Evolutionary conservation across 2,329 filamentous ascomycete species (phyloP), one percentile per base, ranked within the genome.

Genomic region (Pyricularia sp.): DNA sequence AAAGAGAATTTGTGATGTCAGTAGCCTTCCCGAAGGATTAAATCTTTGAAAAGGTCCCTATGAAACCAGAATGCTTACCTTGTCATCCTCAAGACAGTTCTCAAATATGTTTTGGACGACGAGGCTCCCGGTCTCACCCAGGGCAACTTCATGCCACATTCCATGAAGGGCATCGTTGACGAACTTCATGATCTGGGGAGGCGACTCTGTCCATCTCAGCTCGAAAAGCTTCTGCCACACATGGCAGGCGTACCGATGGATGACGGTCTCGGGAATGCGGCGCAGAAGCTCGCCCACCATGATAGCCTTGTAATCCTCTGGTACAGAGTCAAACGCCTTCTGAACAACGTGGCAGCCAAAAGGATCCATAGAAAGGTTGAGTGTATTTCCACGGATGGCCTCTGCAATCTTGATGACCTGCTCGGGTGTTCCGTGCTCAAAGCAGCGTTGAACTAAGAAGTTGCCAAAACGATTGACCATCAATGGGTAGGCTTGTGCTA

Each of bases 141-240:
- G 81, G 26, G 96, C 96, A 68, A 99, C 94, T 73, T 99, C 93
- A 73, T 97, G 93, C 94, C 94, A 99, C 92, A 97, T 97, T 66
- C 93, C 93, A 66, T 86, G 85, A 65, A 99, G 84, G 66, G 94
- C 90, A 70, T 97, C 92, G 72, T 99, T 99, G 77, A 99, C 96
- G 72, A 91, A 96, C 72, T 90, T 90, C 94, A 99, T 99, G 77
- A 99, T 96, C 76, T 97, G 93, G 28, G 94, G 94, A 57, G 94
- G 94, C 53, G 92, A 90, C 71, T 93, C 89, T 68, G 88, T 91
- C 94, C 94, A 99, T 72, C 94, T 89, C 70, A 99, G 85, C 76
- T 99, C 94, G 75, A 99, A 99, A 31, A 99, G 85, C 81, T 99
- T 99, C 80, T 99, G 94, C 94, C 94, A 99, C 68, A 99, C 94